Conservation (phyloP, 2,329 filamentous ascomycete genomes). For the Albifimbria verrucaria region DNA sequence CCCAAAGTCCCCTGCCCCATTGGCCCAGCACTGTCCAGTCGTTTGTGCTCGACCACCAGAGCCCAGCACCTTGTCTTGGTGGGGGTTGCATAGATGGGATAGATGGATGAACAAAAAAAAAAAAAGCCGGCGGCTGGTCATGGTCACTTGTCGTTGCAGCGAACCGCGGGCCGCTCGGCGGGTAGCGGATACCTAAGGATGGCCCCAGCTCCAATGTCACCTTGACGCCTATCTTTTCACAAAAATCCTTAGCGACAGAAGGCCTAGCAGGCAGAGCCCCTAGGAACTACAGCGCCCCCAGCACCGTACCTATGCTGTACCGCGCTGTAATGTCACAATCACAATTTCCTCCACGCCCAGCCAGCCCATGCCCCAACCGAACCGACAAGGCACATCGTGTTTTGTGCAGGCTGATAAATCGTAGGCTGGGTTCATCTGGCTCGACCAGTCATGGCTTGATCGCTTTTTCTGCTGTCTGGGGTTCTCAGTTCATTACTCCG, state of each 20-base stretch:
- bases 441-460: slow-evolving; percentile 4
- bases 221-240: background rate
- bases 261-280: no score
- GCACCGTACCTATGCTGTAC: no score
- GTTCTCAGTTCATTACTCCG: slow-evolving; percentile 3
- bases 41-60: slow-evolving; percentile 5
- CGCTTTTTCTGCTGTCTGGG: slow-evolving; percentile 2
- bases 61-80: slow-evolving; percentile 9
- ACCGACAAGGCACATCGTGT: slow-evolving; percentile 8
- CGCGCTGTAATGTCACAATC: slow-evolving; percentile 6
- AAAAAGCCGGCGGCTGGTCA: background rate
- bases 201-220: no score
- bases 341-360: slow-evolving; percentile 14
- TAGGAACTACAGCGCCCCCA: no score
- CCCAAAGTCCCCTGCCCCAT: slow-evolving; percentile 18
- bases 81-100: slow-evolving; percentile 15
- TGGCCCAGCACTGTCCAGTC: slow-evolving; percentile 8
- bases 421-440: slow-evolving; percentile 15
- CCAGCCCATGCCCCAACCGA: slow-evolving; percentile 4
- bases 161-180: background rate
- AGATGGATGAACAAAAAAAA: no score
- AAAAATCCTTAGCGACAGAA: background rate
- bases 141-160: slow-evolving; percentile 1
- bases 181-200: background rate
- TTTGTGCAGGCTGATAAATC: slow-evolving; percentile 26